Evolutionary conservation across 176 grass and related monocot species (phyloP).

Genomic region (Rhynchospora breviuscula): DNA sequence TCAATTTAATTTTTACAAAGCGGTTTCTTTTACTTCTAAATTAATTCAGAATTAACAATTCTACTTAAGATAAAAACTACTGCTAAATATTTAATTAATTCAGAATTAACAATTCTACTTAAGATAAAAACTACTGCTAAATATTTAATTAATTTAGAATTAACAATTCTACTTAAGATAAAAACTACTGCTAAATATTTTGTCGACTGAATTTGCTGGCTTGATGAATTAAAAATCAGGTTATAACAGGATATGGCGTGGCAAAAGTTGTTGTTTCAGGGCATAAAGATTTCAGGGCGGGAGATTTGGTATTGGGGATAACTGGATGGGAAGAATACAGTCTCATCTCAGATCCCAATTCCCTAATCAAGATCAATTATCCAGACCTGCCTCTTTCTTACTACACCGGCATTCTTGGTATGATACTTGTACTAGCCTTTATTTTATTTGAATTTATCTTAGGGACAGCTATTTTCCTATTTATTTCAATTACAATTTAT

Average conservation of each 20-base stretch:
- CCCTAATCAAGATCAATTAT: conserved; percentile 34
- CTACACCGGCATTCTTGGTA: conserved; percentile 43
- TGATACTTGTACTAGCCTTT: background rate
- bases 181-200: background rate
- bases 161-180: background rate
- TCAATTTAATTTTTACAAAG: background rate
- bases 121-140: background rate
- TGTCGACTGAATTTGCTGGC: background rate
- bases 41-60: background rate
- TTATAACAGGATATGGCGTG: conserved; percentile 31
- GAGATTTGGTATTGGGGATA: conserved; percentile 36
- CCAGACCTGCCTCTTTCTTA: conserved; percentile 43
- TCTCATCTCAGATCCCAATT: conserved; percentile 21
- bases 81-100: background rate
- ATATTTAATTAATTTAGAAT: background rate
- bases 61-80: background rate
- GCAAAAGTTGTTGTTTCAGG: conserved; percentile 31
- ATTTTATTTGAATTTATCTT: background rate
- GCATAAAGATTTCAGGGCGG: conserved; percentile 24
- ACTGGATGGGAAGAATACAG: conserved; percentile 50
- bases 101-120: background rate
- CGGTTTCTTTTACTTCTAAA: too few relatives aligned
- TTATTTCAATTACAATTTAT: background rate
- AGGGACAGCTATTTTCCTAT: background rate
- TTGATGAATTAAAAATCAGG: conserved; percentile 1